Percentiles rank a stretch among this genome's conserved stretches.
These are phyloP conservation scores for Cordyceps tenuipes DNA, from an alignment of 2,329 filamentous ascomycete species.

Conservation along the genomic window DNA sequence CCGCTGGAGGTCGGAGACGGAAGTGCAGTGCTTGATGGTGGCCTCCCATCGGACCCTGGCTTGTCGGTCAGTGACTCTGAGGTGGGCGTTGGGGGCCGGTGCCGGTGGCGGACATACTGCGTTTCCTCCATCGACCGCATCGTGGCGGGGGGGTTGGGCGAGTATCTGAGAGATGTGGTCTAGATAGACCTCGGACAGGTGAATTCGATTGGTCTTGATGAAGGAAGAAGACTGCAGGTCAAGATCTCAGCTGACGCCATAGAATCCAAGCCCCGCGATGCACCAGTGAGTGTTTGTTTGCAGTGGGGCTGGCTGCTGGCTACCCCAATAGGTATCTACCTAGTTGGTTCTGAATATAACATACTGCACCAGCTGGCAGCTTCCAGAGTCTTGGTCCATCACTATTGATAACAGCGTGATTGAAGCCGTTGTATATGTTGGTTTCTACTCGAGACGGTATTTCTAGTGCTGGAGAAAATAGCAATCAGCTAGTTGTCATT, in stretches of 20 bases:
- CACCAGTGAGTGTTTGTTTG: background rate
- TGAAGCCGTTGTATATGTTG: too few species aligned
- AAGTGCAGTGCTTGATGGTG: constrained; percentile 49
- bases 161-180: background rate
- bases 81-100: background rate
- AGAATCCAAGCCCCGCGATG: constrained; percentile 1
- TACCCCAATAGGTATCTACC: too few species aligned
- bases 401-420: too few species aligned
- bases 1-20: constrained; percentile 52
- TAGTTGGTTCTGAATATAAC: background rate
- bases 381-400: background rate
- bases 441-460: too few species aligned
- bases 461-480: too few species aligned
- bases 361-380: background rate
- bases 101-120: constrained; percentile 22
- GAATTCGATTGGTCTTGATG: background rate
- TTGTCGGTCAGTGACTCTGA: constrained; percentile 16
- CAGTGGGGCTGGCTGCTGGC: constrained; percentile 2
- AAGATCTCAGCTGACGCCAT: constrained; percentile 10
- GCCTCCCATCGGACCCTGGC: constrained; percentile 59
- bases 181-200: background rate
- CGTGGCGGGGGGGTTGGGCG: background rate
- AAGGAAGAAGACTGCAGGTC: background rate
- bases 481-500: too few species aligned
- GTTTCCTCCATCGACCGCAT: constrained; percentile 33